Percentiles rank a stretch among this genome's conserved stretches.
phyloP scores from a whole-genome alignment of 176 grass and related monocot genomes.

The Oryza meridionalis region DNA sequence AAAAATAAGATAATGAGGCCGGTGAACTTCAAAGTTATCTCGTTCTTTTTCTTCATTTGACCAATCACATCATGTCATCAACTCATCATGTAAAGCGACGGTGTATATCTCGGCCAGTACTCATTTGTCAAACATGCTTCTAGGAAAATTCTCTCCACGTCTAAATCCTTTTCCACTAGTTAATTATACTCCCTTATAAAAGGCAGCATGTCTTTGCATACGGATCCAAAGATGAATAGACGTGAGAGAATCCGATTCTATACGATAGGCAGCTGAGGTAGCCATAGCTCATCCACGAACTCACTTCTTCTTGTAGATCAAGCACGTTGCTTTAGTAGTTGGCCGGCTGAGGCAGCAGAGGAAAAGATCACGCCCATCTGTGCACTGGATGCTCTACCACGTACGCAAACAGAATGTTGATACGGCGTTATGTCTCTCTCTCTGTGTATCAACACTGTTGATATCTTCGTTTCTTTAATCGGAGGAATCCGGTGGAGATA shows the following conservation, averaged over 20 bases:
- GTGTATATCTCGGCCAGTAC: not conserved
- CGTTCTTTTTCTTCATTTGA: not conserved
- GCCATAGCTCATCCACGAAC: not conserved
- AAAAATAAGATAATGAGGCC: not conserved
- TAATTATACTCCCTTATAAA: conserved; percentile 22
- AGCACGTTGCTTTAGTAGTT: conserved; percentile 5
- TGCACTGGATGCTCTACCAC: not conserved
- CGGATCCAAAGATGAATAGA: conserved; percentile 50
- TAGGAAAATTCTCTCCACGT: conserved; percentile 30
- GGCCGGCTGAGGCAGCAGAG: not conserved
- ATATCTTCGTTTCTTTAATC: not conserved
- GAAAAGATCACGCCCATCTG: not conserved
- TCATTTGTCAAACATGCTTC: not conserved
- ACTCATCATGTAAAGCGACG: not conserved
- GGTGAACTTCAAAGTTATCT: not conserved
- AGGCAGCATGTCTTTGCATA: conserved; percentile 44
- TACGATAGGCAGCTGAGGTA: not conserved
- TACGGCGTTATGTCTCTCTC: not conserved
- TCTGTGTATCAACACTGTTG: not conserved
- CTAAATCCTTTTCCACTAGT: not conserved
- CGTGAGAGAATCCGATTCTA: conserved; percentile 39
- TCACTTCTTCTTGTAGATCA: not conserved
- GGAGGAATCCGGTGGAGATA: not conserved
- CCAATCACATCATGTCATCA: not conserved
- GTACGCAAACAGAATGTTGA: not conserved